Evolutionary conservation across 2,329 filamentous ascomycete species (phyloP), one percentile per base, ranked within the genome.

Genomic region (Hypoxylon sp.): DNA sequence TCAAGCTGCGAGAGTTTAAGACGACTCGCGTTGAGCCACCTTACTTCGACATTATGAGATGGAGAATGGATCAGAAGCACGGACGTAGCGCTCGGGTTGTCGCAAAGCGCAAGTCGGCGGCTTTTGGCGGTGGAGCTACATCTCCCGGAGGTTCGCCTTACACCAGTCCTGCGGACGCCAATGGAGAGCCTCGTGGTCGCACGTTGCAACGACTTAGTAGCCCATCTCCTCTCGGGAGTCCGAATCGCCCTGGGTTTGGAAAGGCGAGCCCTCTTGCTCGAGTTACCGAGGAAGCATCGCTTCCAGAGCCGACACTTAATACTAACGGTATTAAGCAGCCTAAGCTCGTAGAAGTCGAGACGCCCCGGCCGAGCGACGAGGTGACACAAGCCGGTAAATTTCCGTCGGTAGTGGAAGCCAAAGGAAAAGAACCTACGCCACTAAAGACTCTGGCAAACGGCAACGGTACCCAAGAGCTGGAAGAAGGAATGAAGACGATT

Each of bases 51-150:
- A 97, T 99, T 74, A 82, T 99, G 71, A 87, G 95, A 70, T 98
- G 95, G 93, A 89, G 95, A 75, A 89, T 91, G 80, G 95, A 99
- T 76, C 94, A 98, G 77, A 98, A 97, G 81, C 91, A 95, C 76
- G 94, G 94, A 49, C 85, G 95, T 62, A 82, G 84, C 39, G 73
- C 75, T 8, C 74, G 72, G 59, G 59, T 32, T 76, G 78, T 77
- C 41, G 78, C 78, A 54, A 85, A 85, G 76, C 83, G 87, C 62
- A 84, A 79, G 67, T 89, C 87, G 1, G 79, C 79, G 69, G 79
- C 81, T 2, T 72, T 77, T 26, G 81, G 80, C 50, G 74, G 80
- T 51, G 74, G 76, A 69, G 69, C 76, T 34, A 77, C 75, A 24
- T 85, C 84, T 10, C 81, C 82, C 11, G 79, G 79, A 60, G 81